phyloP scores from a whole-genome alignment of 176 grass and related monocot genomes.

The Oryza glumipatula region DNA sequence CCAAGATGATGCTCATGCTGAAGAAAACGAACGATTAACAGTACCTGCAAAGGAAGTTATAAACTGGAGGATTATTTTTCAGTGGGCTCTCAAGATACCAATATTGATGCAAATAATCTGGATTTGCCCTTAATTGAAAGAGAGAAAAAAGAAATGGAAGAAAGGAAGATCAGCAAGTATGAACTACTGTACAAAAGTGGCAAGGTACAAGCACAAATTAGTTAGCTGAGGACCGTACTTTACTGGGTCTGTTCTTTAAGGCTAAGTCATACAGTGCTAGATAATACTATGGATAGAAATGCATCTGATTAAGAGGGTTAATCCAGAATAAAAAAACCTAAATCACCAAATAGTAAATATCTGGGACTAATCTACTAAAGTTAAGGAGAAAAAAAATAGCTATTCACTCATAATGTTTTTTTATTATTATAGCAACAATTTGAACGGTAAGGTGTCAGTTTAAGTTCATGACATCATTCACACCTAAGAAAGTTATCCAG shows the following conservation, averaged over 20 bases:
- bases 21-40: slow-evolving; percentile 94
- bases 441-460: background rate
- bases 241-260: background rate
- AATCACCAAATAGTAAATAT: slow-evolving; percentile 13
- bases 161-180: background rate
- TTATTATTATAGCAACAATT: slow-evolving; percentile 4
- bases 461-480: slow-evolving; percentile 12
- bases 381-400: slow-evolving; percentile 2
- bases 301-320: slow-evolving; percentile 1
- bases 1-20: slow-evolving; percentile 98
- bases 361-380: slow-evolving; percentile 13
- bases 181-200: slow-evolving; percentile 3
- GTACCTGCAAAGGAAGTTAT: slow-evolving; percentile 67
- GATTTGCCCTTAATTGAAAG: slow-evolving; percentile 16
- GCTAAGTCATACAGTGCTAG: background rate
- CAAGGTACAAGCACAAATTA: slow-evolving; percentile 28
- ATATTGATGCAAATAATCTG: slow-evolving; percentile 14
- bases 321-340: slow-evolving; percentile 20
- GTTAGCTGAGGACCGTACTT: background rate
- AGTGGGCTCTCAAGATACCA: slow-evolving; percentile 20
- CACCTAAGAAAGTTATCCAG: background rate
- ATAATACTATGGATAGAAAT: background rate
- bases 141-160: background rate
- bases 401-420: slow-evolving; percentile 2
- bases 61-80: slow-evolving; percentile 27